A percentile compares a stretch with the other conserved stretches of the same genome.
Evolutionary conservation across 2,329 filamentous ascomycete genomes (phyloP).

Genomic region (Amauroascus niger): DNA sequence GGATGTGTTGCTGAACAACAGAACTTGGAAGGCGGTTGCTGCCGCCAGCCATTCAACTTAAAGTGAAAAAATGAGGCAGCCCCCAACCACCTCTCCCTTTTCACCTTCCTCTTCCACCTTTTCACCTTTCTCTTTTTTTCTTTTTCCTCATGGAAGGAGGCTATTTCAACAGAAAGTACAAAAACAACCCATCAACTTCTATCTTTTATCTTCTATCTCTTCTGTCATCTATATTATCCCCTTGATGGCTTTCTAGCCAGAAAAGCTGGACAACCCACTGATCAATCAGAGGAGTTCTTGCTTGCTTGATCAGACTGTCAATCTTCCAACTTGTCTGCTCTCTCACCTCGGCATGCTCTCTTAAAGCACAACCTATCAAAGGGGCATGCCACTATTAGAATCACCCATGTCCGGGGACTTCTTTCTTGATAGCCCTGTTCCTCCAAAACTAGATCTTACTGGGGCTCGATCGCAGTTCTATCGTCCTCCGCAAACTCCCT

Average conservation of each 20-base stretch:
- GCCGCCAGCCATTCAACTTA: neutral
- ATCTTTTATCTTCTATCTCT: no score
- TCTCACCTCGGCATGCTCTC: neutral
- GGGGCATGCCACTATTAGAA: slow-evolving; percentile 9
- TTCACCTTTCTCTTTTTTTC: no score
- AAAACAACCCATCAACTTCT: slow-evolving; percentile 2
- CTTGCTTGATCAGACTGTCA: neutral
- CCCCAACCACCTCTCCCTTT: no score
- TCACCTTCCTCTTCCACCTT: no score
- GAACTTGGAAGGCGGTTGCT: neutral
- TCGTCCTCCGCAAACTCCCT: slow-evolving; percentile 28
- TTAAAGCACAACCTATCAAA: neutral
- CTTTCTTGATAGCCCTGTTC: slow-evolving; percentile 29
- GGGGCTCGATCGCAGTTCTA: slow-evolving; percentile 32
- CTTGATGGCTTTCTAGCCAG: neutral
- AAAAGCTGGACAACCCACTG: no score
- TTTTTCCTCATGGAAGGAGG: no score
- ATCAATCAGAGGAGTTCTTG: neutral
- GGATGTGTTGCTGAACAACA: neutral
- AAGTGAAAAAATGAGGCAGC: no score
- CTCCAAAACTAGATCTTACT: slow-evolving; percentile 31
- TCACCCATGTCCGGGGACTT: slow-evolving; percentile 21
- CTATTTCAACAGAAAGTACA: neutral
- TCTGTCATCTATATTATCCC: neutral
- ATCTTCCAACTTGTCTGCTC: neutral